phyloP scores from a whole-genome alignment of 495 filamentous ascomycete genomes.

The Hypoxylon rickii region DNA sequence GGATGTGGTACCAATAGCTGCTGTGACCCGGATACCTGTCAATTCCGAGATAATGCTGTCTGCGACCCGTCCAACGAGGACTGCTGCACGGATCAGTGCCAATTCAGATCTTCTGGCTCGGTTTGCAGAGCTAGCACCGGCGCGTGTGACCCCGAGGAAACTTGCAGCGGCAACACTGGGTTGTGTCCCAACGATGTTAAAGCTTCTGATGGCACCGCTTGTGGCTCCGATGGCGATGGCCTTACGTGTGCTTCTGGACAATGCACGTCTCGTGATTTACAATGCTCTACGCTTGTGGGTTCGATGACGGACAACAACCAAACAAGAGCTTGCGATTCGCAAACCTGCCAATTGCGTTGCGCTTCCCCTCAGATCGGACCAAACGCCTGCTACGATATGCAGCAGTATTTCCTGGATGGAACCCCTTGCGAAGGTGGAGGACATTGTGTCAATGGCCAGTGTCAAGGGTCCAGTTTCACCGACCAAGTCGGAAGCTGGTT shows the following conservation, averaged over 20 bases:
- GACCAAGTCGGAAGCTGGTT: constrained; percentile 71
- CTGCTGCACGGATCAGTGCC: constrained; percentile 78
- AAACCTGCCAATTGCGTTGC: constrained; percentile 77
- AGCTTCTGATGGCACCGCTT: constrained; percentile 68
- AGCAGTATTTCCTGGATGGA: constrained; percentile 94
- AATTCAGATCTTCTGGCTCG: constrained; percentile 65
- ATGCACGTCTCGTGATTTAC: constrained; percentile 88
- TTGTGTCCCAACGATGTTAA: constrained; percentile 74
- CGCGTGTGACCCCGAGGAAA: constrained; percentile 81
- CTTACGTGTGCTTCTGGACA: constrained; percentile 91
- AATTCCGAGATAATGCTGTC: constrained; percentile 73
- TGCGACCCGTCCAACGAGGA: constrained; percentile 93
- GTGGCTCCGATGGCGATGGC: constrained; percentile 59
- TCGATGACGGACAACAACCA: constrained; percentile 73
- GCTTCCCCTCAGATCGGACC: constrained; percentile 68
- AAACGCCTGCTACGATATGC: constrained; percentile 70
- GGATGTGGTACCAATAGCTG: constrained; percentile 76
- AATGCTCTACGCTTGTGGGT: constrained; percentile 88
- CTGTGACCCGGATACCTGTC: constrained; percentile 88
- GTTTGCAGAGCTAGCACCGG: constrained; percentile 82
- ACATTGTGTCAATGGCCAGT: constrained; percentile 73
- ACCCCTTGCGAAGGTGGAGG: constrained; percentile 86
- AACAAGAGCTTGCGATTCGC: constrained; percentile 78
- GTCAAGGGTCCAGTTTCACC: constrained; percentile 63
- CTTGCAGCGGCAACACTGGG: constrained; percentile 72